Conservation (phyloP, 768 basidiomycete genomes). For the Phylloporus arenicola region DNA sequence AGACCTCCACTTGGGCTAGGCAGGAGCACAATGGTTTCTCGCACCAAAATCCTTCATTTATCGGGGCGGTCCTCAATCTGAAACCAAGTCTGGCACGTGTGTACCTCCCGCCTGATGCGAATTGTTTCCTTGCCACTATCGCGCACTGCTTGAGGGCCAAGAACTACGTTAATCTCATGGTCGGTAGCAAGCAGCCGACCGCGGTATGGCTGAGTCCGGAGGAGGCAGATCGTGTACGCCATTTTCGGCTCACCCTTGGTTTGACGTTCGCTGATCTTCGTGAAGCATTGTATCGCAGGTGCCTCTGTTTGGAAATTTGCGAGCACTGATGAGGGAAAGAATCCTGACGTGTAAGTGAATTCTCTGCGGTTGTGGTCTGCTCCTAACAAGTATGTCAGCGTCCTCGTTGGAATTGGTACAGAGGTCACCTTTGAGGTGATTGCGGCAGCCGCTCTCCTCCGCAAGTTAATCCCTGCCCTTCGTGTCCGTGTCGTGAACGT, state of each 20-base stretch:
- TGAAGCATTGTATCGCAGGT: slow-evolving; percentile 78
- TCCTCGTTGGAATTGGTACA: slow-evolving; percentile 82
- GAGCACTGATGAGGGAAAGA: slow-evolving; percentile 63
- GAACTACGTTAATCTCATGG: slow-evolving; percentile 85
- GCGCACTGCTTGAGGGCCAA: slow-evolving; percentile 79
- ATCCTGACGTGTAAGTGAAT: slow-evolving; percentile 60
- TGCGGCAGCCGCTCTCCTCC: slow-evolving; percentile 76
- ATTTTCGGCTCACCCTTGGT: background rate
- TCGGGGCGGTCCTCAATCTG: slow-evolving; percentile 78
- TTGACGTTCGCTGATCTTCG: background rate
- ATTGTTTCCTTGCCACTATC: slow-evolving; percentile 78
- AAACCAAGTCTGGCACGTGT: slow-evolving; percentile 69
- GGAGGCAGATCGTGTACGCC: slow-evolving; percentile 59
- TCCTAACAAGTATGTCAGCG: slow-evolving; percentile 33
- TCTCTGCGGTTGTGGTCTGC: background rate
- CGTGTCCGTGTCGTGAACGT: slow-evolving; percentile 87
- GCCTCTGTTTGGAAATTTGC: slow-evolving; percentile 84
- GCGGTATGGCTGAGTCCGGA: slow-evolving; percentile 74
- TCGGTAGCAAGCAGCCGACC: slow-evolving; percentile 81
- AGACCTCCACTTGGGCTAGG: slow-evolving; percentile 82
- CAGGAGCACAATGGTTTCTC: slow-evolving; percentile 90
- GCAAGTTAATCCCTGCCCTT: slow-evolving; percentile 60
- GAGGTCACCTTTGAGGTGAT: slow-evolving; percentile 89
- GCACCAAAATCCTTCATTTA: slow-evolving; percentile 83
- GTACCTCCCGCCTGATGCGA: slow-evolving; percentile 87